Base-by-base conservation (phyloP, 2,329 filamentous ascomycete species). In the Colletotrichum liaoningense region DNA sequence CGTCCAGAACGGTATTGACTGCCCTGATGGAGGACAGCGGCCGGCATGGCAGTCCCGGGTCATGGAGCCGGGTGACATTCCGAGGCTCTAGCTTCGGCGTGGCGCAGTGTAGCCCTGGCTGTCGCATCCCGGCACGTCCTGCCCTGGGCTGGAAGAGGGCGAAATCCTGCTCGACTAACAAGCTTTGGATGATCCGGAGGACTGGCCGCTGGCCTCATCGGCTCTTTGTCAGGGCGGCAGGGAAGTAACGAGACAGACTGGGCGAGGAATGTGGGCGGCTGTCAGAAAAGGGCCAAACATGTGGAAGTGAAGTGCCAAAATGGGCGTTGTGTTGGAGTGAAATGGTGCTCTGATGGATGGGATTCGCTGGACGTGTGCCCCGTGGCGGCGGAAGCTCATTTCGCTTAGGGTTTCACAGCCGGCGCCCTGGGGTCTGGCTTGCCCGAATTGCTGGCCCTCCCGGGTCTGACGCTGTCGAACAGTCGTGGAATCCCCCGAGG, bases 351-450 rank as follows among this genome's bases (percentile, higher is more conserved):
- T 71, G 30, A 57, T 58, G 54, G 49, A 66, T 42, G 71, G 60
- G 56, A 71, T 71, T 70, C 30, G 71, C 35, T 64, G 62, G 66
- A 26, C 19, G 26, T 49, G 19, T 75, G 70, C 67, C 63, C 73
- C 68, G 70, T 58, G 73, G 70, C 62, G 63, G 69, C 72, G 64
- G 72, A 14, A 71, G 69, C 60, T 75, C 68, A 75, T 75, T 67
- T 75, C 74, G 74, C 72, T 75, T 75, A 69, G 49, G 69, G 72
- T 68, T 74, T 74, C 72, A 63, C 68, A 67, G 63, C 68, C 63
- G 63, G 58, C 68, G 52, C 63, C 57, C 57, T 63, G 62, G 68
- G 66, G 55, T 54, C 55, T 52, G 59, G 54, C 42, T 49, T 49
- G 42, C 42, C 42, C 26, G 58, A 26, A 28, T 63, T 63, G 46